Conservation (phyloP, 2,329 filamentous ascomycete genomes). For the Penicillium thymicola region DNA sequence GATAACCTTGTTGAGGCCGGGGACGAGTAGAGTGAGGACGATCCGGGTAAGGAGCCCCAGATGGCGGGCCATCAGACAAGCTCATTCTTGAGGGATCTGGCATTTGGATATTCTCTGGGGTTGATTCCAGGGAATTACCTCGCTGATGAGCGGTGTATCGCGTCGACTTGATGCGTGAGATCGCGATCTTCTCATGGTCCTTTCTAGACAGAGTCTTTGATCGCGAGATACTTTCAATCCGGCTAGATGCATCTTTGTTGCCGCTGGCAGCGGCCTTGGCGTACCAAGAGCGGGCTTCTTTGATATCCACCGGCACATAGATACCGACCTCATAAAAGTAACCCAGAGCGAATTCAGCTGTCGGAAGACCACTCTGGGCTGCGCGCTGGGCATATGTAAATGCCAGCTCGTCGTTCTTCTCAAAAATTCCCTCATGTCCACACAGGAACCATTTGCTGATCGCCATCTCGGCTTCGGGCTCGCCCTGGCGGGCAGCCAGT, state of each 20-base stretch:
- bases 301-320: constrained; percentile 76
- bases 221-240: constrained; percentile 79
- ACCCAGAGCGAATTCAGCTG: constrained; percentile 92
- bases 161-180: constrained; percentile 76
- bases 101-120: constrained; percentile 47
- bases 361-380: constrained; percentile 74
- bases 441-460: constrained; percentile 99
- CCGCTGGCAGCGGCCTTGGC: constrained; percentile 82
- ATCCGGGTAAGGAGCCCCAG: constrained; percentile 46
- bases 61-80: constrained; percentile 32
- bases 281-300: constrained; percentile 86
- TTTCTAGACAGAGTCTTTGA: constrained; percentile 81
- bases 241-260: constrained; percentile 79
- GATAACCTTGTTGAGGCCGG: constrained; percentile 34
- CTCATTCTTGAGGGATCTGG: constrained; percentile 47
- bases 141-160: constrained; percentile 64
- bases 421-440: constrained; percentile 85
- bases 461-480: constrained; percentile 89
- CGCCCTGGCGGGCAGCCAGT: constrained; percentile 84
- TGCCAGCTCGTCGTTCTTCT: constrained; percentile 92
- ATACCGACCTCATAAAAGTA: constrained; percentile 99
- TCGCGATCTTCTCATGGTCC: constrained; percentile 88
- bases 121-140: constrained; percentile 38
- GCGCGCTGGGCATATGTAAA: constrained; percentile 88
- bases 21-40: constrained; percentile 33